Evolutionary conservation across 75 land plant species (phyloP).

Genomic region (Picea sitchensis): DNA sequence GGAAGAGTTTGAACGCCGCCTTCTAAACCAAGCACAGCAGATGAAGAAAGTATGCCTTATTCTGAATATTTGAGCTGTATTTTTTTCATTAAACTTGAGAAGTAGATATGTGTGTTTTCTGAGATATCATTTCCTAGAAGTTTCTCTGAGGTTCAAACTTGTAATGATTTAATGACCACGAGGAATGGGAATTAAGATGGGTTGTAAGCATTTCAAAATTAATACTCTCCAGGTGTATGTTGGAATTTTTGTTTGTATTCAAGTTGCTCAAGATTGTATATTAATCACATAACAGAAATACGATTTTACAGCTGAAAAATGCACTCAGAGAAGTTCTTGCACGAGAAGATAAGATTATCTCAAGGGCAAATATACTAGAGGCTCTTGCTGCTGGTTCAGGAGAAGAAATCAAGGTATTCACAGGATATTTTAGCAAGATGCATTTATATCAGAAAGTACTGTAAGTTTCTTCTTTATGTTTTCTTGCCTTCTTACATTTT

Average conservation of each 20-base stretch:
- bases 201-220: too few relatives aligned
- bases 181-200: too few relatives aligned
- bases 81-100: background rate
- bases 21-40: constrained; percentile 79
- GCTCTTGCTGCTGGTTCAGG: constrained; percentile 69
- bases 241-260: too few relatives aligned
- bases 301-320: constrained; percentile 27
- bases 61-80: background rate
- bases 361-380: constrained; percentile 74
- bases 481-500: background rate
- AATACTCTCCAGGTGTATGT: too few relatives aligned
- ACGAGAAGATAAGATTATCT: constrained; percentile 74
- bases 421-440: background rate
- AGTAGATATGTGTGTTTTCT: background rate
- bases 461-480: background rate
- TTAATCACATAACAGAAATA: background rate
- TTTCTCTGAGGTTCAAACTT: too few relatives aligned
- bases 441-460: background rate
- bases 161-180: too few relatives aligned
- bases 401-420: constrained; percentile 70
- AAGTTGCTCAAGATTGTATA: too few relatives aligned
- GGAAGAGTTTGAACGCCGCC: constrained; percentile 92
- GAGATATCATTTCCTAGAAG: background rate
- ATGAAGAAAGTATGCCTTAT: constrained; percentile 57
- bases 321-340: constrained; percentile 31